These are phyloP conservation scores for Acanthamoeba triangularis DNA, from an alignment of 208 protist genomes.

Conservation along the genomic window DNA sequence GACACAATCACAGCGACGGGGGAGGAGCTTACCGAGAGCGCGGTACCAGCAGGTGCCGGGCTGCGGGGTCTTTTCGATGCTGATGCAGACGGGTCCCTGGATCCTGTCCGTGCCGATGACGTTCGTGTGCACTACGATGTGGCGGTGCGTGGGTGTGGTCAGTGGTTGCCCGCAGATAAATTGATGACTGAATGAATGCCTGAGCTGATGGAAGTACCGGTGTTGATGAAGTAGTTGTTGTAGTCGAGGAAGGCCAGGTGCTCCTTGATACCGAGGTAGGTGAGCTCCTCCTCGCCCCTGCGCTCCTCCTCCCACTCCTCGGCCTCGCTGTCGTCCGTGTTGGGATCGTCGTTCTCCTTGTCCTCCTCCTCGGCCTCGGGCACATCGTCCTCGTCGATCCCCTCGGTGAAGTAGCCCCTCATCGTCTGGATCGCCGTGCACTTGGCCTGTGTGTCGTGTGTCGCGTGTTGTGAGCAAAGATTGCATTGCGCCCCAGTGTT, in stretches of 20 bases:
- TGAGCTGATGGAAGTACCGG: background rate
- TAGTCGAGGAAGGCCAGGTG: conserved; percentile 66
- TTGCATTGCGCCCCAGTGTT: background rate
- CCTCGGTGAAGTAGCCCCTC: conserved; percentile 41
- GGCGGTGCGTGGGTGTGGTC: background rate
- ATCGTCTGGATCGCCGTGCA: conserved; percentile 61
- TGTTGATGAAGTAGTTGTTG: conserved; percentile 72
- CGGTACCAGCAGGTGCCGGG: conserved; percentile 38
- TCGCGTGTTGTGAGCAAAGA: background rate
- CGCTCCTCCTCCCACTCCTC: conserved; percentile 66
- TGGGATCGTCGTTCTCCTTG: conserved; percentile 56
- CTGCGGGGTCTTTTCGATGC: conserved; percentile 7
- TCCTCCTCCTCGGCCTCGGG: background rate
- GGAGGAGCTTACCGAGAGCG: background rate
- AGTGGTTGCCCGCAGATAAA: background rate
- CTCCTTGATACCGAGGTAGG: conserved; percentile 58
- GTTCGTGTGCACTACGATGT: conserved; percentile 45
- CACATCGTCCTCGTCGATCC: conserved; percentile 34
- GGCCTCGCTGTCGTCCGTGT: conserved; percentile 43
- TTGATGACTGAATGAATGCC: background rate
- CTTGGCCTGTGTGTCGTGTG: background rate
- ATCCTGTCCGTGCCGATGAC: conserved; percentile 33
- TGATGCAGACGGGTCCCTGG: conserved; percentile 36
- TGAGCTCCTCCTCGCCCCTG: conserved; percentile 45
- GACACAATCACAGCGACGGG: background rate